Conservation (phyloP, 2,329 filamentous ascomycete genomes). For the Colletotrichum sp. region DNA sequence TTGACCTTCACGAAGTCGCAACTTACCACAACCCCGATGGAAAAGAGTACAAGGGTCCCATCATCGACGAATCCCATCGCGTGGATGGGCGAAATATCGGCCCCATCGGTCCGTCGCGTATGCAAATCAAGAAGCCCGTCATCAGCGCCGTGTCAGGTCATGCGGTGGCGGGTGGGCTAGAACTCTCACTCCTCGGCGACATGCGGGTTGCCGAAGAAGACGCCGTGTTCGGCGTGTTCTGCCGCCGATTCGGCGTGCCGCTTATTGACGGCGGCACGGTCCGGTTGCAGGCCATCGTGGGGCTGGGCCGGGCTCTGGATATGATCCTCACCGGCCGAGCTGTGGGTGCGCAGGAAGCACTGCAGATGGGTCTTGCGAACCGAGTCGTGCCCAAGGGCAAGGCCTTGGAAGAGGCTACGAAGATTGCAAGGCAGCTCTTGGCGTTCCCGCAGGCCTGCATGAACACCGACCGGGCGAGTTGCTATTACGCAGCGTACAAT, state of each 20-base stretch:
- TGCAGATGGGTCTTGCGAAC: slow-evolving; percentile 57
- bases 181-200: slow-evolving; percentile 56
- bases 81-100: slow-evolving; percentile 33
- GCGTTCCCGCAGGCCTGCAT: slow-evolving; percentile 57
- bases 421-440: slow-evolving; percentile 50
- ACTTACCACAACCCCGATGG: background rate
- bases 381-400: slow-evolving; percentile 56
- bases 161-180: slow-evolving; percentile 58
- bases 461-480: slow-evolving; percentile 51
- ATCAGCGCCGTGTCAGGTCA: slow-evolving; percentile 56
- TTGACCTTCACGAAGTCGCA: slow-evolving; percentile 54
- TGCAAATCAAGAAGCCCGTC: slow-evolving; percentile 55
- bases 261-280: slow-evolving; percentile 53
- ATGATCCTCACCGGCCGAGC: slow-evolving; percentile 61
- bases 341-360: slow-evolving; percentile 53
- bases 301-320: slow-evolving; percentile 58
- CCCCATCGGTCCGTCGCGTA: slow-evolving; percentile 57
- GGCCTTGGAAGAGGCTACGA: slow-evolving; percentile 51
- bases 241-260: slow-evolving; percentile 45
- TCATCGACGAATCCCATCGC: slow-evolving; percentile 7
- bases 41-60: background rate
- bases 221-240: slow-evolving; percentile 61
- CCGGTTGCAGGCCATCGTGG: slow-evolving; percentile 54
- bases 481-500: slow-evolving; percentile 55
- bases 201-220: slow-evolving; percentile 58